Evolutionary conservation across 177 flowering plant species (phyloP).

Genomic region (Vitis hybrid): DNA sequence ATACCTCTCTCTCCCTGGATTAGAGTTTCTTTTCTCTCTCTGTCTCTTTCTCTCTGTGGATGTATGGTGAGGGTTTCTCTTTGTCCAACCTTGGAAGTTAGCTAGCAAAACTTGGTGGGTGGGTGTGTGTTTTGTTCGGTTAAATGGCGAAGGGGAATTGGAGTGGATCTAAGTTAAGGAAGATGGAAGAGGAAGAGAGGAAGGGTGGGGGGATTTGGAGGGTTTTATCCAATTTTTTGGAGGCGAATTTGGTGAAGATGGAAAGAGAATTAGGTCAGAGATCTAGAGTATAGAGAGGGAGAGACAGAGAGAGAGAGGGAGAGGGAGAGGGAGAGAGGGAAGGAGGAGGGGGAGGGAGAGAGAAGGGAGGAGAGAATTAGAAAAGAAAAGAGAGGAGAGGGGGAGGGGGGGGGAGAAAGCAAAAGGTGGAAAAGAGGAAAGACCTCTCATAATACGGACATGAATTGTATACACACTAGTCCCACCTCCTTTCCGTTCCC

Average conservation of each 20-base stretch:
- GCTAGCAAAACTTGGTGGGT: too few relatives aligned
- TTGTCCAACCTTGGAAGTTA: too few relatives aligned
- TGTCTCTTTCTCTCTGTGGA: too few relatives aligned
- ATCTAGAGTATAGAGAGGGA: constrained; percentile 12
- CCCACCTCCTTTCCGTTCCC: constrained; percentile 13
- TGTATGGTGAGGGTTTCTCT: too few relatives aligned
- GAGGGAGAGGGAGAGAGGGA: constrained; percentile 26
- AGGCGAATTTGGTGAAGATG: constrained; percentile 2
- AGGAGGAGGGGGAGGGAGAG: constrained; percentile 13
- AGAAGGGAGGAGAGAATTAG: constrained; percentile 27
- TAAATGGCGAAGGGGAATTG: too few relatives aligned
- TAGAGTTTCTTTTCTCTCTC: neutral
- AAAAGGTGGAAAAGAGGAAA: constrained; percentile 29
- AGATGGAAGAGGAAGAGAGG: too few relatives aligned
- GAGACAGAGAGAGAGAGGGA: constrained; percentile 9
- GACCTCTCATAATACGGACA: constrained; percentile 33
- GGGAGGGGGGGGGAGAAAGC: constrained; percentile 18
- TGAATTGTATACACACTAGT: constrained; percentile 38
- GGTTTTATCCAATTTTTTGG: constrained; percentile 21
- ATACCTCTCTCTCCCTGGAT: neutral
- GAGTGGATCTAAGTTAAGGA: too few relatives aligned
- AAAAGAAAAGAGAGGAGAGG: constrained; percentile 9
- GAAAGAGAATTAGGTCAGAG: constrained; percentile 36
- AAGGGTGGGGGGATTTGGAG: constrained; percentile 4
- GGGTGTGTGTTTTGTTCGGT: too few relatives aligned